These are phyloP conservation scores for Ogataea haglerorum DNA, from an alignment of 805 yeast genomes.

Conservation along the genomic window DNA sequence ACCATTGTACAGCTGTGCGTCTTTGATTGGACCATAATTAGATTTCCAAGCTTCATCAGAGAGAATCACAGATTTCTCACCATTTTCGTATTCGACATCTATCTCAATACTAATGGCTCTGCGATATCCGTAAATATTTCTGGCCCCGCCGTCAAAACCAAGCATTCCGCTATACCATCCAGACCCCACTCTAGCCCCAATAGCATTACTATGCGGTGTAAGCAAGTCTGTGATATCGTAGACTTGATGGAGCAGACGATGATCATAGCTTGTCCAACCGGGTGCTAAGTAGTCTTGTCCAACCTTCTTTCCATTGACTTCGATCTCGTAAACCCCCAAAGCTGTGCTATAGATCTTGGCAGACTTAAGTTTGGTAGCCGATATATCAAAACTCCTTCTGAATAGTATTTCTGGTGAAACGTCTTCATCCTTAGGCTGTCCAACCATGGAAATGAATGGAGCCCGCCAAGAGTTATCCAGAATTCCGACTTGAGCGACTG, in stretches of 20 bases:
- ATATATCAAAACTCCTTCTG: conserved; percentile 5
- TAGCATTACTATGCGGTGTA: conserved; percentile 12
- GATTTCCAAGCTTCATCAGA: conserved; percentile 23
- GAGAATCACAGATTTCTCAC: conserved; percentile 6
- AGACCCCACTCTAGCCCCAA: conserved; percentile 23
- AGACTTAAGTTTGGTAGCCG: conserved; percentile 1
- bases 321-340: conserved; percentile 23
- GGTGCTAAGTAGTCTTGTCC: conserved; percentile 23
- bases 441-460: conserved; percentile 6
- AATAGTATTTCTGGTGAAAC: conserved; percentile 12
- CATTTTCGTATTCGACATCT: conserved; percentile 17
- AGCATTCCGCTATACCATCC: conserved; percentile 28
- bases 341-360: conserved; percentile 24
- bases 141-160: conserved; percentile 26
- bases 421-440: conserved; percentile 6
- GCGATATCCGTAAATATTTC: conserved; percentile 22
- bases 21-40: conserved; percentile 19
- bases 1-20: conserved; percentile 26
- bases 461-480: conserved; percentile 10
- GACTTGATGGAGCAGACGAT: conserved; percentile 22
- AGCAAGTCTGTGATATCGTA: conserved; percentile 20
- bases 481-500: conserved; percentile 7
- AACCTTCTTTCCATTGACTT: conserved; percentile 22
- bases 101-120: conserved; percentile 21
- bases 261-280: conserved; percentile 28